phyloP scores from a whole-genome alignment of 441 rosid genomes.

The Eutrema salsugineum region DNA sequence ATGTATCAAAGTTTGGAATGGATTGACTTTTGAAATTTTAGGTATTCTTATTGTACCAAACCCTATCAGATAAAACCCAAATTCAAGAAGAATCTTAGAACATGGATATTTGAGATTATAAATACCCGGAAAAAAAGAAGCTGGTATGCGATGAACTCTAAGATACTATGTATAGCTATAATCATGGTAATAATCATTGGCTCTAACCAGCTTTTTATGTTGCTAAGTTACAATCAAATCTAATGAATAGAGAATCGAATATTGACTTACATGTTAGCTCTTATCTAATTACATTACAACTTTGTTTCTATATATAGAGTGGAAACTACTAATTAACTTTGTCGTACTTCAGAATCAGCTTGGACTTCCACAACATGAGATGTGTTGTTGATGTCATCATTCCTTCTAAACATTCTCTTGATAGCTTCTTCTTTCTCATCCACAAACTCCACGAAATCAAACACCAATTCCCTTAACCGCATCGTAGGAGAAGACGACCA shows the following conservation, averaged over 20 bases:
- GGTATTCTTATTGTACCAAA: not conserved
- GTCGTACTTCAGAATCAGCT: conserved; percentile 27
- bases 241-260: conserved; percentile 11
- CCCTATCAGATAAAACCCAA: not conserved
- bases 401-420: conserved; percentile 47
- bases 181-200: conserved; percentile 8
- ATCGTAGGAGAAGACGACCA: conserved; percentile 28
- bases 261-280: conserved; percentile 6
- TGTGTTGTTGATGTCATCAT: conserved; percentile 36
- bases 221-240: not conserved
- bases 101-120: not conserved
- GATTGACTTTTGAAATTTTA: not conserved
- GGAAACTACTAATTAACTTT: conserved; percentile 13
- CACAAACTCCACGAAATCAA: conserved; percentile 59
- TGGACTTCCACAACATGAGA: conserved; percentile 23
- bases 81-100: not conserved
- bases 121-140: not conserved
- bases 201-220: not conserved
- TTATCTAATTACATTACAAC: conserved; percentile 4
- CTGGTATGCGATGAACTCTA: not conserved
- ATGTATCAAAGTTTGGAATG: not conserved
- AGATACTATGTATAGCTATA: not conserved
- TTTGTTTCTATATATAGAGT: conserved; percentile 3
- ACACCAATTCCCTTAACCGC: conserved; percentile 38
- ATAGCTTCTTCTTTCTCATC: conserved; percentile 87